Base-by-base conservation (phyloP, 2,329 filamentous ascomycete species). In the Penicillium sp. region DNA sequence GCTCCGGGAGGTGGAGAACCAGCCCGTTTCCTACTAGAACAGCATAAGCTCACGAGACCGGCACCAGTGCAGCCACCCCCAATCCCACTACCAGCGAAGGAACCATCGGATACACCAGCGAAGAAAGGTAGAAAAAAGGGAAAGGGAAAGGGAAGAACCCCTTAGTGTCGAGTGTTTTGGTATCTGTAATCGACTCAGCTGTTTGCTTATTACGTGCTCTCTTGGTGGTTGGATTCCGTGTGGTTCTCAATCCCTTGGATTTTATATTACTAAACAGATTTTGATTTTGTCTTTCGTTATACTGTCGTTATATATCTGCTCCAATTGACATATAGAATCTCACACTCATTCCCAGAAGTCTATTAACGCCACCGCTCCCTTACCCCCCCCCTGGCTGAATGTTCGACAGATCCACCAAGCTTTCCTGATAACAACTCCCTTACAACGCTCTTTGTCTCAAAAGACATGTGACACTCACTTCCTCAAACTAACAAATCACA, bases 401-500 rank as follows among this genome's bases (percentile, higher is more conserved):
- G 2, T 41, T 21, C n/a, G 17, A 3, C n/a, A 31, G 13, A 42
- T 33, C 9, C 17, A 23, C 31, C 35, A 29, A 4, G n/a, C 3
- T 31, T 23, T 23, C 5, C 13, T 12, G 19, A 13, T 17, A 23
- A 53, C 27, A 43, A 53, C 10, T 23, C 21, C 21, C 19, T 27
- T 15, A 15, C 3, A 46, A 49, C 9, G 35, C 15, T 10, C 4
- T 13, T n/a, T 48, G 25, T 21, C 5, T 31, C n/a, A 15, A 43
- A 43, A 40, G 19, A 56, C 17, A 47, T 33, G 25, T 12, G 4
- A 19, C 27, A 6, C 8, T 35, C 40, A 25, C 17, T 10, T 49
- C 50, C 25, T 23, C 43, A 25, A 38, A 40, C 42, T 56, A 67
- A 31, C 40, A 57, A 43, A 68, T 54, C 45, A 53, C 48, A 62